A percentile compares a stretch with the other conserved stretches of the same genome.
These are phyloP conservation scores for Glonium stellatum DNA, from an alignment of 495 filamentous ascomycete species.

Conservation along the genomic window DNA sequence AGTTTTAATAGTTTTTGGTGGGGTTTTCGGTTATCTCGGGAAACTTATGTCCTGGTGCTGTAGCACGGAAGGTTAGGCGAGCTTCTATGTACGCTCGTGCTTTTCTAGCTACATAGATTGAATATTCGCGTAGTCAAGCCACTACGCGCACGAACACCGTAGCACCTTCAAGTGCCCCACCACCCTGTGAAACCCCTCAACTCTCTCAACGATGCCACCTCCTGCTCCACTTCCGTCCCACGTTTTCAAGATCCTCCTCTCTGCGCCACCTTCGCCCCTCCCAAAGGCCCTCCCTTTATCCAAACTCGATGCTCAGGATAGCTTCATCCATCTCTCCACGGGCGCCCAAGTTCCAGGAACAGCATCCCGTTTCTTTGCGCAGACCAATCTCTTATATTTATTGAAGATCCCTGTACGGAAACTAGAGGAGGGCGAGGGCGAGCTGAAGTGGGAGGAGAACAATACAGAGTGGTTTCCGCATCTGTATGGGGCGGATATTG, in stretches of 20 bases:
- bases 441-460: conserved; percentile 21
- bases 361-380: conserved; percentile 11
- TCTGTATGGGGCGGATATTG: conserved; percentile 29
- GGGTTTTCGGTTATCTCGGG: no score
- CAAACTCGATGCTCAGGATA: conserved; percentile 23
- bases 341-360: conserved; percentile 15
- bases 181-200: no score
- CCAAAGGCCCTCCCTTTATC: conserved; percentile 20
- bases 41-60: no score
- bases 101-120: no score
- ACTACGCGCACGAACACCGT: no score
- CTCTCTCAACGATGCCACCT: conserved; percentile 6
- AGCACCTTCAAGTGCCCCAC: no score
- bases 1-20: no score
- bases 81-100: no score
- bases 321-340: conserved; percentile 27
- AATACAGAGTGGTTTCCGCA: conserved; percentile 20
- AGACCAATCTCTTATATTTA: conserved; percentile 9
- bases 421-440: conserved; percentile 5
- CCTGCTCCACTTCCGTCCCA: conserved; percentile 14
- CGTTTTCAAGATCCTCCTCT: conserved; percentile 28
- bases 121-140: no score
- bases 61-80: no score
- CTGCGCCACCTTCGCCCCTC: conserved; percentile 21
- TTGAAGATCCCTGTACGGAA: conserved; percentile 12